Percentiles rank a stretch among this genome's conserved stretches.
phyloP scores from a whole-genome alignment of 148 eudicot genomes.

The Fagopyrum homotropicum region DNA sequence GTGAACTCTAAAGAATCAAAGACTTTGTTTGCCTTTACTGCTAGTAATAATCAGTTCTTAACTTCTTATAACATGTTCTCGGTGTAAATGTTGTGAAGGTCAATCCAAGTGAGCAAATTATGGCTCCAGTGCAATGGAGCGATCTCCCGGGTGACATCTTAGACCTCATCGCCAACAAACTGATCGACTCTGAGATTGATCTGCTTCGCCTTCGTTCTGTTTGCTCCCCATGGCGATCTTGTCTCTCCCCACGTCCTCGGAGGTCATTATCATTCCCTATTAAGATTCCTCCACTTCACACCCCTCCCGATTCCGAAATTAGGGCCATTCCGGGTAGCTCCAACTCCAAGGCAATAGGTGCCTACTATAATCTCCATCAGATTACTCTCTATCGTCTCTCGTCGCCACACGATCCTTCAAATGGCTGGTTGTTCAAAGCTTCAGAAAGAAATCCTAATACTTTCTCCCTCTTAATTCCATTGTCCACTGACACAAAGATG shows the following conservation, averaged over 20 bases:
- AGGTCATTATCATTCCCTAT: constrained; percentile 9
- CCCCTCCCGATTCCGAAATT: neutral
- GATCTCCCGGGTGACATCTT: constrained; percentile 6
- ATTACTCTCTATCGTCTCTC: neutral
- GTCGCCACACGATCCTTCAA: neutral
- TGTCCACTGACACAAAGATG: neutral
- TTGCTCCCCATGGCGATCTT: constrained; percentile 18
- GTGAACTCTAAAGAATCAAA: neutral
- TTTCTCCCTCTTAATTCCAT: neutral
- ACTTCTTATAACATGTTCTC: too few relatives aligned
- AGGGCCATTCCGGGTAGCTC: too few relatives aligned
- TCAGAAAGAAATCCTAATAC: neutral
- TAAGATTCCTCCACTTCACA: neutral
- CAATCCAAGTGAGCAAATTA: too few relatives aligned
- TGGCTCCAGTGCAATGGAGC: neutral
- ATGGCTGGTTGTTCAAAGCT: neutral
- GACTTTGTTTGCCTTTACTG: too few relatives aligned
- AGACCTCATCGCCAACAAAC: neutral
- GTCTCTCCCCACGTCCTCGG: neutral
- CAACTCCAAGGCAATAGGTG: neutral
- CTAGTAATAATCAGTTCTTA: too few relatives aligned
- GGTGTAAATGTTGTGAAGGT: too few relatives aligned
- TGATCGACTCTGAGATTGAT: constrained; percentile 10
- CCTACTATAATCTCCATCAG: neutral
- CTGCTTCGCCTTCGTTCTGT: constrained; percentile 20